Percentiles rank a stretch among this genome's conserved stretches.
Conservation (phyloP, 1,284 basidiomycete genomes). For the Erythrobasidium hasegawianum region DNA sequence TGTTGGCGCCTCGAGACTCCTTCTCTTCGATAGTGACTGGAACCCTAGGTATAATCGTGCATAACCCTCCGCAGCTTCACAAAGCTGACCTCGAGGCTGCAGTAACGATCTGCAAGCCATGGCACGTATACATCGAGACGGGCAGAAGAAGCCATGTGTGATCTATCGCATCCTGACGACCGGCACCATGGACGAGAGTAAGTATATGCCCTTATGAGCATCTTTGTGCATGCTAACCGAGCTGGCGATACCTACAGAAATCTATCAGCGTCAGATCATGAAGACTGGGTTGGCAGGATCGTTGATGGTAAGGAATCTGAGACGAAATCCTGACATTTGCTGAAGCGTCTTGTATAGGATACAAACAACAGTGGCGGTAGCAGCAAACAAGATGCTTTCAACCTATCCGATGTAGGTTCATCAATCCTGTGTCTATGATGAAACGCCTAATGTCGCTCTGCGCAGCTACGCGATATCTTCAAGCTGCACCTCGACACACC, state of each 20-base stretch:
- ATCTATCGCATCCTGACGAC: slow-evolving; percentile 69
- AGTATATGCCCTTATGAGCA: slow-evolving; percentile 42
- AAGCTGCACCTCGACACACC: slow-evolving; percentile 71
- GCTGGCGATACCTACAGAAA: slow-evolving; percentile 15
- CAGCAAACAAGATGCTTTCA: slow-evolving; percentile 62
- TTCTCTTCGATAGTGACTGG: slow-evolving; percentile 86
- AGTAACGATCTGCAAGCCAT: slow-evolving; percentile 87
- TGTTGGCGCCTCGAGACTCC: slow-evolving; percentile 69
- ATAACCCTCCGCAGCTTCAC: no score
- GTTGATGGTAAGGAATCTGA: slow-evolving; percentile 50
- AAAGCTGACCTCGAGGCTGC: no score
- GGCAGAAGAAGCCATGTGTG: slow-evolving; percentile 74
- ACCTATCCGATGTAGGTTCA: slow-evolving; percentile 69
- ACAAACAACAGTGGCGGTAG: neutral
- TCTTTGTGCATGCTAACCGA: neutral
- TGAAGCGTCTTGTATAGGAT: neutral
- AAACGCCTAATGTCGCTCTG: neutral
- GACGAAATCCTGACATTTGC: neutral
- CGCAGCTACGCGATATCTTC: slow-evolving; percentile 82
- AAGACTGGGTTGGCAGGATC: slow-evolving; percentile 73
- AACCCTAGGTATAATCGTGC: slow-evolving; percentile 77
- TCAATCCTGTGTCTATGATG: neutral
- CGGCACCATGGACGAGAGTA: slow-evolving; percentile 54
- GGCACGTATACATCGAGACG: slow-evolving; percentile 94
- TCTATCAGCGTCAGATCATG: slow-evolving; percentile 76